Evolutionary conservation across 345 rosid genomes (phyloP).

Genomic region (Camelina neglecta): DNA sequence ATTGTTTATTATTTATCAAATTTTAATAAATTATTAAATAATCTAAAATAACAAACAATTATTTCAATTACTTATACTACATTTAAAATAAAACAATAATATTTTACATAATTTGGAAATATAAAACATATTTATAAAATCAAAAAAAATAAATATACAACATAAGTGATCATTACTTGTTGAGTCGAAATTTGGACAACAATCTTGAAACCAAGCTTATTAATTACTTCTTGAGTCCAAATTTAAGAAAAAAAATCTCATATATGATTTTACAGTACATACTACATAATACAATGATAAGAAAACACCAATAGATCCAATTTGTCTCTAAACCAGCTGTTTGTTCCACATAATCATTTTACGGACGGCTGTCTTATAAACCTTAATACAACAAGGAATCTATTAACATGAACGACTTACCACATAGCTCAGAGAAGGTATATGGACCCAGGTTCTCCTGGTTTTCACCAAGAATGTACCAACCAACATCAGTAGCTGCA

Average conservation of each 20-base stretch:
- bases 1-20: no score
- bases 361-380: background rate
- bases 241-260: constrained; percentile 29
- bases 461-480: constrained; percentile 82
- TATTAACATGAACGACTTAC: constrained; percentile 49
- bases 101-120: no score
- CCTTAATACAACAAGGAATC: background rate
- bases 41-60: no score
- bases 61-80: no score
- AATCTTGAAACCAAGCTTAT: constrained; percentile 51
- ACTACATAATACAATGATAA: background rate
- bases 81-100: no score
- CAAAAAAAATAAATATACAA: no score
- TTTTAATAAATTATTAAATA: no score
- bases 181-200: constrained; percentile 30
- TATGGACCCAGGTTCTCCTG: constrained; percentile 83
- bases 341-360: background rate
- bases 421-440: constrained; percentile 65
- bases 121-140: no score
- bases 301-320: background rate
- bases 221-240: constrained; percentile 37
- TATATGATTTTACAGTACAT: background rate
- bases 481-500: constrained; percentile 55
- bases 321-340: background rate
- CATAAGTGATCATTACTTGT: no score